Conservation (phyloP, 305 asterid genomes). For the Fraxinus dipetala region DNA sequence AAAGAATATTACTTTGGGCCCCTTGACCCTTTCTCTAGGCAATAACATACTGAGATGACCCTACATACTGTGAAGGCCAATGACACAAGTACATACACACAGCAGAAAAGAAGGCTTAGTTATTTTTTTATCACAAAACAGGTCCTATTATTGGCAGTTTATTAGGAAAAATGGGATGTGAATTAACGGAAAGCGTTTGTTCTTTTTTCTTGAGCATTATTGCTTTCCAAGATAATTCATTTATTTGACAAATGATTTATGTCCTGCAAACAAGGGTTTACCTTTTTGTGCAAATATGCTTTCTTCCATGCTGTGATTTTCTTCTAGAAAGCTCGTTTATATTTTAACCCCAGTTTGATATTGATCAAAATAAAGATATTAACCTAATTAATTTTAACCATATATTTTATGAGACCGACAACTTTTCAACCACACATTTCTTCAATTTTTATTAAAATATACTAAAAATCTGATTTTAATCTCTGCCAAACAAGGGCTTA, state of each 20-base stretch:
- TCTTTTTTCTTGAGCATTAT: neutral
- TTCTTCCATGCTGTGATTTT: constrained; percentile 15
- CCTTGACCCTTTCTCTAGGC: neutral
- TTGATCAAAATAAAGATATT: neutral
- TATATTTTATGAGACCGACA: neutral
- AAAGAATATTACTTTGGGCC: neutral
- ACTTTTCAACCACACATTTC: neutral
- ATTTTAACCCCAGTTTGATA: neutral
- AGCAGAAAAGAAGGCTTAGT: neutral
- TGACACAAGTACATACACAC: neutral
- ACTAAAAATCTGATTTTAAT: neutral
- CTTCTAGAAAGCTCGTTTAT: neutral
- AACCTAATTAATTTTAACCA: neutral
- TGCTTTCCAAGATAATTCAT: neutral
- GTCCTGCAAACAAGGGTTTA: constrained; percentile 8
- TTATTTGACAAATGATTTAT: neutral
- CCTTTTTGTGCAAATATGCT: constrained; percentile 1
- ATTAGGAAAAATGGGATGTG: neutral
- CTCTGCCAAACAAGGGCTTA: neutral
- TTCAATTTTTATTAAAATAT: no score
- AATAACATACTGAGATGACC: neutral
- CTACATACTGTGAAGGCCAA: neutral
- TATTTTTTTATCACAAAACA: neutral
- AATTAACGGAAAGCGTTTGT: neutral
- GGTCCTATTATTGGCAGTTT: neutral